A percentile compares a stretch with the other conserved stretches of the same genome.
Evolutionary conservation across 148 eudicot species (phyloP).

Genomic region (Vaccinium myrtillus): DNA sequence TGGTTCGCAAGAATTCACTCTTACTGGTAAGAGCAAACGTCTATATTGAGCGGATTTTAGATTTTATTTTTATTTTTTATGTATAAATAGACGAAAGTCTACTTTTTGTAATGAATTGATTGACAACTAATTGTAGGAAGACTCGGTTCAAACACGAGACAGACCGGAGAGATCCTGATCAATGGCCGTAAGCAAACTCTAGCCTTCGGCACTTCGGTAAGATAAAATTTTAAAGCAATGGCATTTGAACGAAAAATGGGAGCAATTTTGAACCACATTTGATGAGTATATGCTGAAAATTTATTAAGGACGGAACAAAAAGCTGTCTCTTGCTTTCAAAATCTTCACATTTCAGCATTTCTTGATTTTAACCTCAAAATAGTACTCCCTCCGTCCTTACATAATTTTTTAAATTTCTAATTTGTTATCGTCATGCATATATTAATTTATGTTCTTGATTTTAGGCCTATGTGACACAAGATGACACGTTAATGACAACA

Average conservation of each 20-base stretch:
- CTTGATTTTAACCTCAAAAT: too few relatives aligned
- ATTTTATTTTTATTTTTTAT: too few relatives aligned
- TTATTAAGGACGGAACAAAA: too few relatives aligned
- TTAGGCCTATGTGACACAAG: slow-evolving; percentile 44
- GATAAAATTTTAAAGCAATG: neutral
- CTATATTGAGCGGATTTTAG: too few relatives aligned
- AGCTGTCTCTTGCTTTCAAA: too few relatives aligned
- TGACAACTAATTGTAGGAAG: neutral
- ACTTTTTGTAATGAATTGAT: neutral
- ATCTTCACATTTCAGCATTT: too few relatives aligned
- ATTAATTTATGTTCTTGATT: neutral
- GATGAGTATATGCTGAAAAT: neutral
- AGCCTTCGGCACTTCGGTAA: slow-evolving; percentile 10
- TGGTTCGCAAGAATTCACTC: too few relatives aligned
- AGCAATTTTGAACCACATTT: neutral
- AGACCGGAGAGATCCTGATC: neutral
- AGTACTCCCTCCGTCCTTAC: too few relatives aligned
- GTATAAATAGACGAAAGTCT: too few relatives aligned
- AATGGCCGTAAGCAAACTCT: neutral
- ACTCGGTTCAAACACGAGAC: neutral
- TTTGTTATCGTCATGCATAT: too few relatives aligned
- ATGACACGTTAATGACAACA: slow-evolving; percentile 53
- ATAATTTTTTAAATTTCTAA: too few relatives aligned
- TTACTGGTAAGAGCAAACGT: too few relatives aligned
- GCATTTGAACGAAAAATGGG: neutral